phyloP scores from a whole-genome alignment of 1,284 basidiomycete species.

The Ceratobasidium sp. region DNA sequence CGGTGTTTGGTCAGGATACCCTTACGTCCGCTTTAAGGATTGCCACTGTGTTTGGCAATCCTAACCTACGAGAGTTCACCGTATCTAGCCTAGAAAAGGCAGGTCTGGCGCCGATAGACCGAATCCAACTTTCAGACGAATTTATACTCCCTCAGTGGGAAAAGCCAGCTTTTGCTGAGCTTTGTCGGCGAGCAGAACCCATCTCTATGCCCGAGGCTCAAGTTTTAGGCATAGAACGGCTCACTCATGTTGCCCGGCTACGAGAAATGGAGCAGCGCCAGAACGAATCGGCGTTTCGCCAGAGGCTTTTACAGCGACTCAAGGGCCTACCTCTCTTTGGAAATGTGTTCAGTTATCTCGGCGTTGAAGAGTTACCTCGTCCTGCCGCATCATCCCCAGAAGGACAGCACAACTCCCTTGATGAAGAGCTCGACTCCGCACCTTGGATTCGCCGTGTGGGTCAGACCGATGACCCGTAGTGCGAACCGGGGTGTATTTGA shows the following conservation, averaged over 20 bases:
- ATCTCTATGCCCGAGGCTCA: neutral
- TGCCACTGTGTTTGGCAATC: neutral
- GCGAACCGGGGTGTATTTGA: slow-evolving; percentile 31
- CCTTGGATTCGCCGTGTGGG: slow-evolving; percentile 10
- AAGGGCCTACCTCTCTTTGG: too few relatives aligned
- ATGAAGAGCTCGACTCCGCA: slow-evolving; percentile 6
- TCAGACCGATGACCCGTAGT: too few relatives aligned
- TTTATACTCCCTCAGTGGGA: neutral
- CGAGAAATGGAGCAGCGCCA: neutral
- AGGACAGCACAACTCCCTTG: neutral
- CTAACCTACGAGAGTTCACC: neutral
- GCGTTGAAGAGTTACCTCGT: too few relatives aligned
- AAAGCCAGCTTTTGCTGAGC: neutral
- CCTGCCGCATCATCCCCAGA: too few relatives aligned
- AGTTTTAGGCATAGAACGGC: neutral
- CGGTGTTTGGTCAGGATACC: neutral
- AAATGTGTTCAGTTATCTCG: too few relatives aligned
- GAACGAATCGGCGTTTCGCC: too few relatives aligned
- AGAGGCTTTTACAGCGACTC: too few relatives aligned
- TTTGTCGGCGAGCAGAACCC: neutral
- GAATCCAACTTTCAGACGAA: slow-evolving; percentile 1
- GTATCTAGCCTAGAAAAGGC: neutral
- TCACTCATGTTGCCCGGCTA: neutral
- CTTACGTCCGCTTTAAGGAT: neutral
- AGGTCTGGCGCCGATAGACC: neutral